Evolutionary conservation across 73 alveolate genomes (phyloP).

Genomic region (Stentor coeruleus): DNA sequence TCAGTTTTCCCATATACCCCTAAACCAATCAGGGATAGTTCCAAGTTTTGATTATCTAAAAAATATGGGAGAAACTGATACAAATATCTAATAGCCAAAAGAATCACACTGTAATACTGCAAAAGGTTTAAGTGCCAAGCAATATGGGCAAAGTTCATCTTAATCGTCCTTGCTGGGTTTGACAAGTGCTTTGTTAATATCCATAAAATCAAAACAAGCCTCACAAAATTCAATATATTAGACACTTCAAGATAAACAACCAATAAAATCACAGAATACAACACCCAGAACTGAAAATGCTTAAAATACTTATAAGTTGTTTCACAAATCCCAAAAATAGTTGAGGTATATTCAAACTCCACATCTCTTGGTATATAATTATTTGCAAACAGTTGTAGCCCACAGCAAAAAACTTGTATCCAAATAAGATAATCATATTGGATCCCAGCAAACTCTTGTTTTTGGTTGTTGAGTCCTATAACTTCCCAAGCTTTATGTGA

Average conservation of each 20-base stretch:
- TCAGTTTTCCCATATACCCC: background rate
- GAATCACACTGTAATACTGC: background rate
- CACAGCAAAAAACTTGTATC: background rate
- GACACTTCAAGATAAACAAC: background rate
- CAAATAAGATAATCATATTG: slow-evolving; percentile 19
- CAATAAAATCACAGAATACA: background rate
- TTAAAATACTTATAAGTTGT: background rate
- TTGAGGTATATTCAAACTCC: background rate
- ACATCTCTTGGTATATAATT: background rate
- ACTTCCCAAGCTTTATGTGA: no score
- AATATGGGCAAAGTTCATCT: background rate
- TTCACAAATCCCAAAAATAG: background rate
- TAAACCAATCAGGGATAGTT: background rate
- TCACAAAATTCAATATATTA: background rate
- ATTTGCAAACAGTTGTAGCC: slow-evolving; percentile 4
- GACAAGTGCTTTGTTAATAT: background rate
- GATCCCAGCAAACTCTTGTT: no score
- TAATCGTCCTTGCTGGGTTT: slow-evolving; percentile 27
- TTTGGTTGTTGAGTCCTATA: no score
- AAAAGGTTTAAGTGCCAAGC: background rate
- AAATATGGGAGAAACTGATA: background rate
- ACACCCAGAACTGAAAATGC: slow-evolving; percentile 1
- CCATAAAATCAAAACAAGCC: background rate
- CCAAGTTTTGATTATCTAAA: background rate
- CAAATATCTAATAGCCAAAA: background rate